Base-by-base conservation (phyloP, 2,329 filamentous ascomycete species). In the Fusarium citri region DNA sequence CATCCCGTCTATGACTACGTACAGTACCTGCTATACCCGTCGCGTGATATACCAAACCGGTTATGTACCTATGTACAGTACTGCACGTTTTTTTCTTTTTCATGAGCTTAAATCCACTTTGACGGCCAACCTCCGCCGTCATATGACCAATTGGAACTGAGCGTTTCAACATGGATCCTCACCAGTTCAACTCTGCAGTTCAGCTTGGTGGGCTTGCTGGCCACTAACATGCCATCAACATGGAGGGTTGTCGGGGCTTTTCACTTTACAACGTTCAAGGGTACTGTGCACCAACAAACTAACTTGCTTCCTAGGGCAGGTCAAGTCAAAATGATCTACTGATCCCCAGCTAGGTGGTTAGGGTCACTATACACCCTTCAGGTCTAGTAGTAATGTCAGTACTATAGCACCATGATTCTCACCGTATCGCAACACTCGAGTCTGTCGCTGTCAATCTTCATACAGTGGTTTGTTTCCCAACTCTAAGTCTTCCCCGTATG, bases 41-140 rank as follows among this genome's bases (percentile, higher is more conserved):
- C 37, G 37, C 41, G 49, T 26, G 49, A 53, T n/a, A 41, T 26
- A 51, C 34, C 18, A 51, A 51, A 9, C 18, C 22, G n/a, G 25
- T 53, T 64, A 58, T 30, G 28, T 30, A 30, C 28, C n/a, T n/a
- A n/a, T n/a, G n/a, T 30, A 15, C 28, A 30, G 28, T 59, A 50
- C 59, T 64, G 51, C 61, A 64, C 45, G 61, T 49, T 64, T 65
- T 37, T 37, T n/a, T 59, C 30, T 65, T 37, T 37, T n/a, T 59
- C 30, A 64, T 59, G 51, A 64, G 51, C 59, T 64, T 59, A 64
- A 64, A 59, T 64, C 61, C 61, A 65, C 61, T 65, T 34, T 59
- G 26, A 49, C 43, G n/a, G 40, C 11, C 40, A 23, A 16, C 14
- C 40, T 43, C 51, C 37, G 51, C 20, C 23, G 28, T 2, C 16